Conservation (phyloP, 352 stramenopile genomes). For the Phytophthora tentaculata region DNA sequence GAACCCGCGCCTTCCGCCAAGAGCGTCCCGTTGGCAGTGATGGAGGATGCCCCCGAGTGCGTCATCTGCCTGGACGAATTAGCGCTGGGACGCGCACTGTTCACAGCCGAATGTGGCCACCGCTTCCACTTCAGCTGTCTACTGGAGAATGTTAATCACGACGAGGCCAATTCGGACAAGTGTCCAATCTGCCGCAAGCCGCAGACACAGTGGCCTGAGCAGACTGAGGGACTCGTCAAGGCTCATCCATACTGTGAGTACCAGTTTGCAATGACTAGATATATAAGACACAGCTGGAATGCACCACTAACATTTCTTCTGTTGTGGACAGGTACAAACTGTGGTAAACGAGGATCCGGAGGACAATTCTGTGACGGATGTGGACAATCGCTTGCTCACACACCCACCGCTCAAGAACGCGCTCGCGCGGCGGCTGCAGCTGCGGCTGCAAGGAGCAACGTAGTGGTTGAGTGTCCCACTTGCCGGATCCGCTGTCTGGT, state of each 20-base stretch:
- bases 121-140: constrained; percentile 88
- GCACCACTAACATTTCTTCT: constrained; percentile 3
- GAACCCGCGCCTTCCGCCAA: constrained; percentile 14
- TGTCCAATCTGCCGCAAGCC: constrained; percentile 88
- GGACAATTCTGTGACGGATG: constrained; percentile 80
- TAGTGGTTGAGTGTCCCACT: constrained; percentile 78
- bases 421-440: constrained; percentile 58
- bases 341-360: constrained; percentile 71
- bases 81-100: constrained; percentile 65
- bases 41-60: constrained; percentile 71
- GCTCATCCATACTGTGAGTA: constrained; percentile 80
- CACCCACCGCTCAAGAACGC: constrained; percentile 73
- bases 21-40: constrained; percentile 49
- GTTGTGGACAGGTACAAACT: constrained; percentile 63
- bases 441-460: constrained; percentile 62
- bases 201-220: constrained; percentile 86
- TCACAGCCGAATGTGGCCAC: constrained; percentile 87
- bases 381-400: constrained; percentile 75
- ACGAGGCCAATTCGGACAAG: constrained; percentile 90
- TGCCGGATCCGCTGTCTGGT: constrained; percentile 82
- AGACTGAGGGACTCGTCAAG: constrained; percentile 86
- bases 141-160: constrained; percentile 90
- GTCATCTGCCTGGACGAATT: constrained; percentile 89
- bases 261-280: neutral
- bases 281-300: constrained; percentile 3